Conservation (phyloP, 345 rosid genomes). For the Populus deltoides region DNA sequence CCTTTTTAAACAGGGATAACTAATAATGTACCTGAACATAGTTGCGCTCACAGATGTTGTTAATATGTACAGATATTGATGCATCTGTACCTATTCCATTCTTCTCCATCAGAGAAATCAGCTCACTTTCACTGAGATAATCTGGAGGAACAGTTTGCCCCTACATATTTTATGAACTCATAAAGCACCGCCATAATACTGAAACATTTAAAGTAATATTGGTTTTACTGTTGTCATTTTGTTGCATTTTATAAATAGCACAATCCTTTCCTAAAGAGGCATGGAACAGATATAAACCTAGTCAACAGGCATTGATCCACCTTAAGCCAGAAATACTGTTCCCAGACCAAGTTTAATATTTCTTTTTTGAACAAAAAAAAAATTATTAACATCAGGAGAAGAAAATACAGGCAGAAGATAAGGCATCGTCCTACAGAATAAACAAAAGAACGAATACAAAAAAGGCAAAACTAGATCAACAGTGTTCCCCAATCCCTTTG, state of each 20-base stretch:
- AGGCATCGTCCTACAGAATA: no score
- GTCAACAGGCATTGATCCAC: background rate
- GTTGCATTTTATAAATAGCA: background rate
- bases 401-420: no score
- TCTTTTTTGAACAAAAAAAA: no score
- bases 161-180: slow-evolving; percentile 37
- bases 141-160: slow-evolving; percentile 80
- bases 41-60: slow-evolving; percentile 94
- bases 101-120: slow-evolving; percentile 94
- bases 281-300: background rate
- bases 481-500: no score
- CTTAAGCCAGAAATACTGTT: no score
- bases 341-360: no score
- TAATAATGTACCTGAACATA: slow-evolving; percentile 67
- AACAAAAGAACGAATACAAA: no score
- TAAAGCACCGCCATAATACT: slow-evolving; percentile 6
- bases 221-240: background rate
- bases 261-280: background rate
- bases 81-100: slow-evolving; percentile 98
- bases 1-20: background rate
- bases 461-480: no score
- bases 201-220: slow-evolving; percentile 3
- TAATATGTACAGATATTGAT: slow-evolving; percentile 85
- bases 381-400: no score
- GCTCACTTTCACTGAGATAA: slow-evolving; percentile 91